Evolutionary conservation across 805 yeast genomes (phyloP), one percentile per base, ranked within the genome.

Genomic region (Wickerhamiella nectarea): DNA sequence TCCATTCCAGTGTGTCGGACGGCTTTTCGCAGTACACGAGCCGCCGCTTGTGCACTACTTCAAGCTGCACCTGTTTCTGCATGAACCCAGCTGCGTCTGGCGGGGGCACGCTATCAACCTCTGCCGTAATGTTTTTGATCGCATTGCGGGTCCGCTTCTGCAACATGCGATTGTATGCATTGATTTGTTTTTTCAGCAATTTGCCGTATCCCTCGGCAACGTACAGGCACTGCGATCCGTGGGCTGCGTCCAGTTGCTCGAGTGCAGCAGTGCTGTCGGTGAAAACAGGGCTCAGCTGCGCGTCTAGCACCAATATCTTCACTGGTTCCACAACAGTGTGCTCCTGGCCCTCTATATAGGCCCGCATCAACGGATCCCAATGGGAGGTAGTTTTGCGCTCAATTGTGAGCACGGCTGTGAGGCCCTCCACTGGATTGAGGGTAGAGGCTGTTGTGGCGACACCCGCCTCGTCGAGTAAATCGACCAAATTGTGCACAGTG

Each of bases 191-290:
- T 14, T 31, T 29, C 14, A 39, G 24, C 2, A 39, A 36, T 15
- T 39, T 39, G 20, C 21, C 35, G 22, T 10, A 39, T 36, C 36
- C 36, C 20, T 39, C 42, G 7, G 21, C 26, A n/a, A 39, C n/a
- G 15, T 39, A 39, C 7, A 39, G 2, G n/a, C 42, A 39, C 14
- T 31, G 11, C 15, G 14, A 20, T 9, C 42, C 42, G 8, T 19
- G 18, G 18, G 9, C 14, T 4, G 22, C 15, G n/a, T 39, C 42
- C 7, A 39, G 22, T 19, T 31, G 29, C 22, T 11, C 26, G 10
- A 39, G 15, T 3, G 17, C n/a, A 10, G 14, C 3, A 12, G 17
- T 18, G 7, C 19, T n/a, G 15, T 26, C 36, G 6, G 12, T n/a
- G 31, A 39, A 31, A 9, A 21, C 29, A 14, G 36, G 15, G 22